phyloP scores from a whole-genome alignment of 2,329 filamentous ascomycete species.

The Penicillium sumatraense region DNA sequence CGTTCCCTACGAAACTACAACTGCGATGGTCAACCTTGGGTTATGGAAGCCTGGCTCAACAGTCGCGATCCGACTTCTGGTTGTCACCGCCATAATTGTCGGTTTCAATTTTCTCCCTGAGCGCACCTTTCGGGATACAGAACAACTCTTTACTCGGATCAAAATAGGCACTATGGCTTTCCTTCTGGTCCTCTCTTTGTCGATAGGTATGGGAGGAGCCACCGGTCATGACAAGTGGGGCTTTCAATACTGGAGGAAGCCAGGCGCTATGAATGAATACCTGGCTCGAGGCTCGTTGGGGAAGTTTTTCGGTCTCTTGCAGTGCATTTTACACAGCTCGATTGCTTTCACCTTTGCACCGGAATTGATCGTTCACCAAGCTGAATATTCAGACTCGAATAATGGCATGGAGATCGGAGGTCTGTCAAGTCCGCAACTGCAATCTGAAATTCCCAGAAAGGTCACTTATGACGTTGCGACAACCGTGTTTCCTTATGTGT shows the following conservation, averaged over 20 bases:
- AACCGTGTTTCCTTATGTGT: constrained; percentile 62
- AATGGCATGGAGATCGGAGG: neutral
- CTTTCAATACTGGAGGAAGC: constrained; percentile 55
- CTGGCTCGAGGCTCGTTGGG: constrained; percentile 51
- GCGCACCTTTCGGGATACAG: constrained; percentile 53
- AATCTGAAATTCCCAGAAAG: constrained; percentile 58
- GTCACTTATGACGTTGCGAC: constrained; percentile 61
- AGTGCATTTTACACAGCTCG: constrained; percentile 54
- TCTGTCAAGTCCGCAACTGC: constrained; percentile 33
- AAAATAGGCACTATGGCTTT: constrained; percentile 56
- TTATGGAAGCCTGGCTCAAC: constrained; percentile 57
- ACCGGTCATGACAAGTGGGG: constrained; percentile 54
- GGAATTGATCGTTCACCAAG: constrained; percentile 59
- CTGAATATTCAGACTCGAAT: constrained; percentile 38
- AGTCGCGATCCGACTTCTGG: constrained; percentile 51
- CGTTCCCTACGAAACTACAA: constrained; percentile 64
- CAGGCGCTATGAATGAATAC: constrained; percentile 55
- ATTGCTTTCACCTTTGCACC: constrained; percentile 59
- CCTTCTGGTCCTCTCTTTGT: constrained; percentile 54
- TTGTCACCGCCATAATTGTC: constrained; percentile 63
- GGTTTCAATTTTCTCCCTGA: constrained; percentile 54
- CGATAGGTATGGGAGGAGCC: constrained; percentile 57
- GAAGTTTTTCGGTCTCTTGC: constrained; percentile 55
- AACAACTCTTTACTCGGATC: constrained; percentile 54
- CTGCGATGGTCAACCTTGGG: constrained; percentile 66